Evolutionary conservation across 1,139 yeast species (phyloP), one percentile per base, ranked within the genome.

Genomic region (Kodamaea arcana): DNA sequence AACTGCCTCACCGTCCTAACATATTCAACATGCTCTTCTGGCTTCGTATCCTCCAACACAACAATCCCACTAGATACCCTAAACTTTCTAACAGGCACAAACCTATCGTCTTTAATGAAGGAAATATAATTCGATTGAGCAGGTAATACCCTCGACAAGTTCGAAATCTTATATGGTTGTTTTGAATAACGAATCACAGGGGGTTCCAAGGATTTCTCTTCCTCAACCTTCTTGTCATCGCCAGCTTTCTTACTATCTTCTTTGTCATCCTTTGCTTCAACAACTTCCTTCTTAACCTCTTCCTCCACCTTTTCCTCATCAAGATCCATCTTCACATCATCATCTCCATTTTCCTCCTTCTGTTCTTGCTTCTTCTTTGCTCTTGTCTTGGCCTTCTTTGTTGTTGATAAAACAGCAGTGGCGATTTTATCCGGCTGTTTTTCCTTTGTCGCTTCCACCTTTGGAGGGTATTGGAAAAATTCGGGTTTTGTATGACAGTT

Each of bases 391-490:
- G 97, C 97, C 56, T 82, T 82, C 23, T 81, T 88, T 2, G 98
- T 92, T 0, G 97, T 92, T 2, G 97, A 87, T 43, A 92, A 72
- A 16, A 92, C 95, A 3, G 97, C 98, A 26, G 96, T 86, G 4
- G 90, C 85, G 33, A 90, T 76, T 64, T 86, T 90, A 55, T 86
- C 97, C 4, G 94, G 87, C 40, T 83, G 88, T 54, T 86, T 85
- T 48, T 80, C 87, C 45, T 82, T 81, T 29, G 80, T 74, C 50
- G 81, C 92, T 54, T 86, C 95, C 14, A 75, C 71, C 66, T 84
- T 86, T 38, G 95, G 92, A 33, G 98, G 97, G 57, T 92, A 94
- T 36, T 79, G 88, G 66, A 90, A 92, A 39, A 78, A 64, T 43
- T 82, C 87, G 24, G 84, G 78, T 50, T 83, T 86, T 20, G 94